Base-by-base conservation (phyloP, 2,329 filamentous ascomycete species). In the Corniculantispora saksenae region DNA sequence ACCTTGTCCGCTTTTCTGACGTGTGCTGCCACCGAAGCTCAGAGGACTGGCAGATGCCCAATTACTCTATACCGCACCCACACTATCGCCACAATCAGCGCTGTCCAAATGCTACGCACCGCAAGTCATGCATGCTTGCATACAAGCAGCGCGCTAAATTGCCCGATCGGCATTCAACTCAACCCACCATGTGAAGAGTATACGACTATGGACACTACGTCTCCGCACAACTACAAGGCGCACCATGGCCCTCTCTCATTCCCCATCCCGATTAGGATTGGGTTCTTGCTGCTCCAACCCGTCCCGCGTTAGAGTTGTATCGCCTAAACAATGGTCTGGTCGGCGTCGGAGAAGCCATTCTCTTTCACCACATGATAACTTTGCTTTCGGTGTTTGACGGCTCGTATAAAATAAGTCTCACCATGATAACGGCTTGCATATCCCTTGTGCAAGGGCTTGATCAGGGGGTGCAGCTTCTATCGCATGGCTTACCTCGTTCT, bases 101-200 rank as follows among this genome's bases (percentile, higher is more conserved):
- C 4, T 58, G 15, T n/a, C 45, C 47, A 38, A 38, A 45, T 25
- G 47, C 45, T 21, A 13, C 7, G n/a, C 15, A 19, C 29, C 27
- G n/a, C 29, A 38, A 27, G 38, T 23, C 29, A 51, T 61, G 47
- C 35, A 23, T 29, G 23, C 15, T 12, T 61, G 50, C 50, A 43
- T 45, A 25, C 25, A 21, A 9, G 40, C 25, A 29, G 4, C n/a
- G 25, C 8, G 25, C 7, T 9, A n/a, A 32, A 10, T 7, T 55
- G 27, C 21, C 2, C 38, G 50, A 55, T 54, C 38, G 38, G 38
- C 60, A 62, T 32, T 25, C 50, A 35, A 19, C 38, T 45, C 50
- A 54, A 25, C 23, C 38, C 60, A 62, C 59, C 48, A 23, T 40
- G 45, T 21, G 21, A 51, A 51, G 58, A 61, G 29, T 47, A 61